phyloP scores from a whole-genome alignment of 1,284 basidiomycete species.

The Ceratobasidium sp. region DNA sequence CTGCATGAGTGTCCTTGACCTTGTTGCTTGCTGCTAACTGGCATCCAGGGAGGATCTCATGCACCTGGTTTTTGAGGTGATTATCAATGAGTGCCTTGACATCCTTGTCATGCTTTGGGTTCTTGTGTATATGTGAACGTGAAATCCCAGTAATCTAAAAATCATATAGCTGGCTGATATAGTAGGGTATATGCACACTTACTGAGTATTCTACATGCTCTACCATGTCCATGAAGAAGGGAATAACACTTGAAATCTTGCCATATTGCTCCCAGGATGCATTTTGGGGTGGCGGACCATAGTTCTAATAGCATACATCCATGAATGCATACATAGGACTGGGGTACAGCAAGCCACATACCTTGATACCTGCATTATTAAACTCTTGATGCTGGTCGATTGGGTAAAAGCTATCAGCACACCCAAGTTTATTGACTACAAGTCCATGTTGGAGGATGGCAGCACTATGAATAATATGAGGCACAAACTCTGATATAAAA shows the following conservation, averaged over 20 bases:
- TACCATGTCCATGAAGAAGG: conserved; percentile 1
- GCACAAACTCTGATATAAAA: too few relatives aligned
- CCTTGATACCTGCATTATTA: conserved; percentile 2
- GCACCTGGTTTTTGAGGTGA: background rate
- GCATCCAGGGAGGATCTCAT: background rate
- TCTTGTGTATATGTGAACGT: conserved; percentile 11
- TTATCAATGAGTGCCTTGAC: background rate
- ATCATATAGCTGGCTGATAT: background rate
- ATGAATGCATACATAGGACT: too few relatives aligned
- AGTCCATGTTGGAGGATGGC: background rate
- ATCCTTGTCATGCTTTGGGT: conserved; percentile 1
- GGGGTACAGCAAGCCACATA: too few relatives aligned
- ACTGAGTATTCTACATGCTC: background rate
- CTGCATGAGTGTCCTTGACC: background rate
- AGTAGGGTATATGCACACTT: too few relatives aligned
- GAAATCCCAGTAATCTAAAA: conserved; percentile 1
- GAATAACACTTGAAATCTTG: conserved; percentile 9
- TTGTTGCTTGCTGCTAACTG: background rate
- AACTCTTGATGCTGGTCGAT: conserved; percentile 13
- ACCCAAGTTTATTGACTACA: background rate
- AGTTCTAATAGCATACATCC: conserved; percentile 5
- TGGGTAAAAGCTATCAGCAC: background rate
- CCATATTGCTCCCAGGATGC: conserved; percentile 5
- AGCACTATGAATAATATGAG: background rate
- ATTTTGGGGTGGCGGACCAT: conserved; percentile 12